Evolutionary conservation across 2,329 filamentous ascomycete species (phyloP), one percentile per base, ranked within the genome.

Genomic region (Aspergillus fumigatiaffinis): DNA sequence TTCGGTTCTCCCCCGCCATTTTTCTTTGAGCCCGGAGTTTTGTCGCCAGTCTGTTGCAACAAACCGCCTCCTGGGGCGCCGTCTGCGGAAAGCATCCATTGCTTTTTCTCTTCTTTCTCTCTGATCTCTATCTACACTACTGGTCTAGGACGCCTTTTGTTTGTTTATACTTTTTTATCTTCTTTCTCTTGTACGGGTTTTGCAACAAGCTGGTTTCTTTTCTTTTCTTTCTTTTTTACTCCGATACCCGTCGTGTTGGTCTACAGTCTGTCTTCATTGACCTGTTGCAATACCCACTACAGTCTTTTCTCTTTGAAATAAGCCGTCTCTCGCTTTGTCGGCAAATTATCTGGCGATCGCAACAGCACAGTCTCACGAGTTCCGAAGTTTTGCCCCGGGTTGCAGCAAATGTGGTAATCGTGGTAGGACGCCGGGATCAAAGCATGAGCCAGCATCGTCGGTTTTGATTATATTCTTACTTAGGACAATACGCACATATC

Each of bases 391-490:
- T 3, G 44, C n/a, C 23, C 42, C 20, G 10, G 21, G 10, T 7
- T 6, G 20, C 44, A 47, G 44, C 44, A 47, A 25, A 47, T 47
- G 44, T 47, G 44, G 21, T 26, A 47, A 26, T 47, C 21, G 12
- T 12, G 44, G 44, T 47, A 21, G 14, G 42, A 42, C 41, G 21
- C 23, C 41, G 23, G 25, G 6, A n/a, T 49, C 44, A 41, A 56
- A 60, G 54, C 44, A 62, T 62, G 60, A 60, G 52, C 55, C 42
- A 52, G 25, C 38, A 42, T 47, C 42, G 20, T 46, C 51, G 50
- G 50, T 57, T 48, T 48, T 54, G 54, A 51, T 51, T 32, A 50
- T 44, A 52, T 46, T 21, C 26, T 35, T 55, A 57, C 60, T 35
- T 55, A 57, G 57, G 38, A 53, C 53, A 23, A 3, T 23, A 38